phyloP scores from a whole-genome alignment of 139 green algal species.

The Chlamydomonas applanata region DNA sequence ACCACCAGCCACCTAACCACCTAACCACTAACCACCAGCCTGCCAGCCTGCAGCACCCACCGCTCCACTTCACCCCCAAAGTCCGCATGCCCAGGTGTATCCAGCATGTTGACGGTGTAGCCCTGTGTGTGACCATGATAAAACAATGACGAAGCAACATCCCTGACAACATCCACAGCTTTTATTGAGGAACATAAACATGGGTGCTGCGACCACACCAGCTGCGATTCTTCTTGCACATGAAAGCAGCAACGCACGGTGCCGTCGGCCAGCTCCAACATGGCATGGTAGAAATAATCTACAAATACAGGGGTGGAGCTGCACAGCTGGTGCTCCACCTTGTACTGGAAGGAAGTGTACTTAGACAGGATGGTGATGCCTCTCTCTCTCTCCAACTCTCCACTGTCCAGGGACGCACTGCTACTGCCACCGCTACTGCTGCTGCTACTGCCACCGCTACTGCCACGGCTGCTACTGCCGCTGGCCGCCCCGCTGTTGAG shows the following conservation, averaged over 20 bases:
- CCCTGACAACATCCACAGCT: no score
- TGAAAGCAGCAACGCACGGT: no score
- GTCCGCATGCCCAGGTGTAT: conserved; percentile 91
- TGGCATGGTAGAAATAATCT: not conserved
- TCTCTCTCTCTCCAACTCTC: conserved; percentile 79
- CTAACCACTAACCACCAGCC: no score
- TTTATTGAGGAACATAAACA: no score
- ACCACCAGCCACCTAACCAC: no score
- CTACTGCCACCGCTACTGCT: not conserved
- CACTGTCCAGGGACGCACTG: conserved; percentile 61
- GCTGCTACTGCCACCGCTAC: not conserved
- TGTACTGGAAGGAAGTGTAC: conserved; percentile 60
- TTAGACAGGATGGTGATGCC: conserved; percentile 92
- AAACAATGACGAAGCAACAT: not conserved
- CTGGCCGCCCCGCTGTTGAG: not conserved
- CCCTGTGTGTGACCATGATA: conserved; percentile 23
- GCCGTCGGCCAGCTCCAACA: no score
- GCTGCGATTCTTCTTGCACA: no score
- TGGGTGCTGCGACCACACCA: no score
- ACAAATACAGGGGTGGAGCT: no score
- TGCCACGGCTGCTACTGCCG: not conserved
- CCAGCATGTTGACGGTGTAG: conserved; percentile 80
- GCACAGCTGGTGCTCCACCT: not conserved
- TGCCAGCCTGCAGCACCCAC: no score
- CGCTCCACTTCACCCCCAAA: conserved; percentile 92